Evolutionary conservation across 2,329 filamentous ascomycete species (phyloP).

Genomic region (Chaetomiaceae sp.): DNA sequence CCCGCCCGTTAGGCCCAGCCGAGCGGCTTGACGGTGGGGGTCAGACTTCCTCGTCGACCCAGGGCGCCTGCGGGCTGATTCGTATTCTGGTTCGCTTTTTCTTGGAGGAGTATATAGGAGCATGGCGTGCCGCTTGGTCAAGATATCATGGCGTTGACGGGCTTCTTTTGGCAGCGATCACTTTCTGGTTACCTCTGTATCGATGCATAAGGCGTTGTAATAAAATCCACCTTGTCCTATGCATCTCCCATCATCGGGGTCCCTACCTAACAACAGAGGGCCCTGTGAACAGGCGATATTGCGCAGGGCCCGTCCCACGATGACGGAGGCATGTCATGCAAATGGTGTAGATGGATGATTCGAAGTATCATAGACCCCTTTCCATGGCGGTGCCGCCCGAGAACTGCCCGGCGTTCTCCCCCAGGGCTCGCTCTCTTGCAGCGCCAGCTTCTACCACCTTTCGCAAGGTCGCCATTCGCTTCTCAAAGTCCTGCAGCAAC

Average conservation of each 20-base stretch:
- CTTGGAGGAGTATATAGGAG: slow-evolving; percentile 2
- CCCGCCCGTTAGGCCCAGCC: no score
- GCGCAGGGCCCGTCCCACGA: no score
- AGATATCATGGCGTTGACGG: slow-evolving; percentile 15
- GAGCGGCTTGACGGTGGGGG: no score
- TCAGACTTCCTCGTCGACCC: neutral
- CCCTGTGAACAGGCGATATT: no score
- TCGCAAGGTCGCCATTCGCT: slow-evolving; percentile 51
- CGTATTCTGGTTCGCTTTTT: slow-evolving; percentile 1
- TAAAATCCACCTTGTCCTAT: slow-evolving; percentile 5
- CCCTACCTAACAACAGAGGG: no score
- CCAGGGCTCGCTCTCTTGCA: slow-evolving; percentile 34
- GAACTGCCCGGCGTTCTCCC: neutral
- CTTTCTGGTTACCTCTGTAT: slow-evolving; percentile 5
- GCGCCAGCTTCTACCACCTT: slow-evolving; percentile 51
- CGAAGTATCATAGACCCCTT: neutral
- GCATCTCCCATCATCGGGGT: neutral
- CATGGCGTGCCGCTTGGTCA: slow-evolving; percentile 18
- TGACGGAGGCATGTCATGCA: neutral
- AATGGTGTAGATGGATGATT: no score
- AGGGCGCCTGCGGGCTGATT: neutral
- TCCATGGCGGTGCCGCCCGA: neutral
- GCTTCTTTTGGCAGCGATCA: slow-evolving; percentile 8
- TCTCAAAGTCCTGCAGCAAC: slow-evolving; percentile 54
- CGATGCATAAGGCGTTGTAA: slow-evolving; percentile 18